phyloP scores from a whole-genome alignment of 257 asterid species.

The Cinchona pubescens region DNA sequence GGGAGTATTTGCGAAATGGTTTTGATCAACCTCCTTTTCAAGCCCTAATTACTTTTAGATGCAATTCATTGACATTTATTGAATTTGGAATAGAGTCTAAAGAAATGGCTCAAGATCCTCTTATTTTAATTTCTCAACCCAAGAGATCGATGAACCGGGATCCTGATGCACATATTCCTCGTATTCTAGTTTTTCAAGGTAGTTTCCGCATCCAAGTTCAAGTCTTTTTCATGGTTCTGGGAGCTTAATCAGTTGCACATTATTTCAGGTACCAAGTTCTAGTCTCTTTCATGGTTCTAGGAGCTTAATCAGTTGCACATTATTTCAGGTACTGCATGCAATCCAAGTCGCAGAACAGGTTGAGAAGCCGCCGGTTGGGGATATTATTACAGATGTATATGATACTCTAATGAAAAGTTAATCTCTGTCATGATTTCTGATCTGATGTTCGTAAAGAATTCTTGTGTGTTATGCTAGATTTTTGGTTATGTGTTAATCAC shows the following conservation, averaged over 20 bases:
- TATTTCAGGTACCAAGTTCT: no score
- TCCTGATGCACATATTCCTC: no score
- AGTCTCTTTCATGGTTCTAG: no score
- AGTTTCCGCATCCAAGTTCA: neutral
- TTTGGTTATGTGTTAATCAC: neutral
- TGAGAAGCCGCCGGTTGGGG: constrained; percentile 55
- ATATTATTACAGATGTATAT: constrained; percentile 70
- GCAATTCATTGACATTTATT: neutral
- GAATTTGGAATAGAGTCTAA: neutral
- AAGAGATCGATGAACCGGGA: no score
- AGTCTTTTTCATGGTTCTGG: constrained; percentile 3
- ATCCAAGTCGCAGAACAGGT: constrained; percentile 77
- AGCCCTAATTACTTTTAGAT: neutral
- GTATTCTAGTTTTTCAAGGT: neutral
- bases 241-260: no score
- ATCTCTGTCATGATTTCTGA: neutral
- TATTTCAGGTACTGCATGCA: constrained; percentile 64
- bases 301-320: neutral
- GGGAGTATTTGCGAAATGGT: neutral
- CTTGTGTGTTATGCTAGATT: neutral
- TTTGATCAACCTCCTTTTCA: neutral
- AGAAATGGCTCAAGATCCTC: neutral
- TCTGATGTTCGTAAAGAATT: neutral
- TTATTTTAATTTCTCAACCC: no score
- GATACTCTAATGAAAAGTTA: constrained; percentile 30